Evolutionary conservation across 2,329 filamentous ascomycete species (phyloP).

Genomic region (Fusarium fracticaudum): DNA sequence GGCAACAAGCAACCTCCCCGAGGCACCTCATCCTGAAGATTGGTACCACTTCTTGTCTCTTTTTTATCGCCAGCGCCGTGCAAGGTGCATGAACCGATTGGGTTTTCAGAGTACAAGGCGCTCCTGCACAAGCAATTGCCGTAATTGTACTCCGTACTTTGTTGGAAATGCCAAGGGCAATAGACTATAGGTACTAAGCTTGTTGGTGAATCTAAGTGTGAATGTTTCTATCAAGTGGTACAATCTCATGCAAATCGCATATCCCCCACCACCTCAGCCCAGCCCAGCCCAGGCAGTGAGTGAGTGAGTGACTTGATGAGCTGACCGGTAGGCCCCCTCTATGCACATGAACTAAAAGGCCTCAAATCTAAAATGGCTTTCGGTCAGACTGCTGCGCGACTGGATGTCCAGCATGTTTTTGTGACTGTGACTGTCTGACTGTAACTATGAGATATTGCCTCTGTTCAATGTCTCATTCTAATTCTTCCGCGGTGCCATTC

Average conservation of each 20-base stretch:
- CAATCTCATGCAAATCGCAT: neutral
- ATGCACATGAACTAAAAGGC: slow-evolving; percentile 1
- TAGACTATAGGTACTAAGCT: neutral
- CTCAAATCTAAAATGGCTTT: slow-evolving; percentile 19
- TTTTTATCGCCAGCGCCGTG: neutral
- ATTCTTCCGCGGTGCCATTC: slow-evolving; percentile 2
- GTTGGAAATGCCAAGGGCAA: neutral
- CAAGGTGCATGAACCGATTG: slow-evolving; percentile 1
- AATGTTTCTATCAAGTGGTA: neutral
- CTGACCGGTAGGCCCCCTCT: neutral
- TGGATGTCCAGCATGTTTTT: neutral
- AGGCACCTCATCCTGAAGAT: neutral
- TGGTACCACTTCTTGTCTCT: neutral
- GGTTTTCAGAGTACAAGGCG: neutral
- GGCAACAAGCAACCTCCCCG: neutral
- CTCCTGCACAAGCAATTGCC: neutral
- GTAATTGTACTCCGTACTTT: neutral
- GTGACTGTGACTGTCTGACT: neutral
- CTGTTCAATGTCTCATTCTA: neutral
- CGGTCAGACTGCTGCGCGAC: slow-evolving; percentile 6
- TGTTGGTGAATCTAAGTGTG: neutral
- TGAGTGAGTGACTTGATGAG: neutral
- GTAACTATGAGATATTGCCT: neutral
- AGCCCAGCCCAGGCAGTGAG: neutral
- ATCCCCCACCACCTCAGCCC: neutral